A percentile compares a stretch with the other conserved stretches of the same genome.
phyloP scores from a whole-genome alignment of 352 stramenopile species.

The Pilasporangium apinafurcum region DNA sequence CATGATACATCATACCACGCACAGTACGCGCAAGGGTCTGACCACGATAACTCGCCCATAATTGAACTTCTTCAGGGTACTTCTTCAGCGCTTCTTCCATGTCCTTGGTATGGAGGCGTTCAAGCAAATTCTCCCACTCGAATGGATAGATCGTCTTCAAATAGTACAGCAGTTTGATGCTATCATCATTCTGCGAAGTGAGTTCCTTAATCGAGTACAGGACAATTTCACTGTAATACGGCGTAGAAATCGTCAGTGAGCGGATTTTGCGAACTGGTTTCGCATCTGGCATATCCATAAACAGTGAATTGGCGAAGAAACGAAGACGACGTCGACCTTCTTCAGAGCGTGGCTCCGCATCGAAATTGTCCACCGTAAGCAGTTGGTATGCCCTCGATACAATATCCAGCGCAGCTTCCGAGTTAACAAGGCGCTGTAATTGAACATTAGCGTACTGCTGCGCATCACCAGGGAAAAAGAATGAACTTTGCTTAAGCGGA shows the following conservation, averaged over 20 bases:
- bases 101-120: slow-evolving; percentile 71
- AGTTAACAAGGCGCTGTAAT: slow-evolving; percentile 74
- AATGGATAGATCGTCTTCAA: slow-evolving; percentile 86
- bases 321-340: slow-evolving; percentile 80
- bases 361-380: slow-evolving; percentile 86
- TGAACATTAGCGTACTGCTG: slow-evolving; percentile 82
- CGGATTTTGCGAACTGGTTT: slow-evolving; percentile 84
- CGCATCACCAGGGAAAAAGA: slow-evolving; percentile 82
- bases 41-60: slow-evolving; percentile 83
- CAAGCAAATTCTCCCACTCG: slow-evolving; percentile 82
- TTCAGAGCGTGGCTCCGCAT: slow-evolving; percentile 80
- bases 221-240: slow-evolving; percentile 89
- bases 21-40: slow-evolving; percentile 80
- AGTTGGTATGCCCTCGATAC: slow-evolving; percentile 81
- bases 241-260: slow-evolving; percentile 77
- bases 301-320: slow-evolving; percentile 86
- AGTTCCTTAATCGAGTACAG: slow-evolving; percentile 88
- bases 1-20: slow-evolving; percentile 87
- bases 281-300: slow-evolving; percentile 87
- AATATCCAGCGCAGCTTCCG: slow-evolving; percentile 77
- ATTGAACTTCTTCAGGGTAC: slow-evolving; percentile 65
- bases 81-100: slow-evolving; percentile 84
- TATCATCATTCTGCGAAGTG: slow-evolving; percentile 81
- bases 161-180: slow-evolving; percentile 97
- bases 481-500: slow-evolving; percentile 80